A percentile compares a stretch with the other conserved stretches of the same genome.
Evolutionary conservation across 2,329 filamentous ascomycete species (phyloP).

Genomic region (Ceratocystis alfenasii): DNA sequence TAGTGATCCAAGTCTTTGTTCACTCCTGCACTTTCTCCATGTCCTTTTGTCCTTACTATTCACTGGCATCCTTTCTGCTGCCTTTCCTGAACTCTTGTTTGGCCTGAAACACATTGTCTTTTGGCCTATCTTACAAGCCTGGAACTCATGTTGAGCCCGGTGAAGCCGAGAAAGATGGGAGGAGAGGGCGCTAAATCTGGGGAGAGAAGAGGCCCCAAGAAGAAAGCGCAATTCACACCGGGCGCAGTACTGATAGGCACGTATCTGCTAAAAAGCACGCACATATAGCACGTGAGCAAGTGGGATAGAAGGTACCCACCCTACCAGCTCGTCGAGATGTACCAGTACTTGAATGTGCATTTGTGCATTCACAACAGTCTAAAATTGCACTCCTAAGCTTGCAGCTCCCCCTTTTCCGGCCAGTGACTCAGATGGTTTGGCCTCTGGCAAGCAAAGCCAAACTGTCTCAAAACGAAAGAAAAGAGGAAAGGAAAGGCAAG

Average conservation of each 20-base stretch:
- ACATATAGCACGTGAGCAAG: not conserved
- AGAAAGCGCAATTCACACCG: not conserved
- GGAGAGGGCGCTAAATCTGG: slow-evolving; percentile 1
- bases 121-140: not conserved
- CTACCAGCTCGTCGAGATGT: not conserved
- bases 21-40: not conserved
- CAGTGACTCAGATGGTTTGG: not conserved
- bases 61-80: not conserved
- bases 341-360: not conserved
- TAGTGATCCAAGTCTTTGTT: slow-evolving; percentile 10
- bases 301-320: not conserved
- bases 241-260: not conserved
- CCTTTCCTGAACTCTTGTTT: not conserved
- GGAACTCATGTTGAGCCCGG: not conserved
- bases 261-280: not conserved
- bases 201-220: not conserved
- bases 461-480: not conserved
- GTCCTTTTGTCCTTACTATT: not conserved
- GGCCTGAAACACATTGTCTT: slow-evolving; percentile 9
- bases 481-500: not conserved
- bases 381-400: not conserved
- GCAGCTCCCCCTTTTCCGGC: not conserved
- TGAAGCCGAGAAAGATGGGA: slow-evolving; percentile 1
- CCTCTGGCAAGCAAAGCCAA: not conserved
- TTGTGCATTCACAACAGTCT: not conserved